Percentiles rank a stretch among this genome's conserved stretches.
Conservation (phyloP, 2,329 filamentous ascomycete species). For the Aspergillus cejpii region DNA sequence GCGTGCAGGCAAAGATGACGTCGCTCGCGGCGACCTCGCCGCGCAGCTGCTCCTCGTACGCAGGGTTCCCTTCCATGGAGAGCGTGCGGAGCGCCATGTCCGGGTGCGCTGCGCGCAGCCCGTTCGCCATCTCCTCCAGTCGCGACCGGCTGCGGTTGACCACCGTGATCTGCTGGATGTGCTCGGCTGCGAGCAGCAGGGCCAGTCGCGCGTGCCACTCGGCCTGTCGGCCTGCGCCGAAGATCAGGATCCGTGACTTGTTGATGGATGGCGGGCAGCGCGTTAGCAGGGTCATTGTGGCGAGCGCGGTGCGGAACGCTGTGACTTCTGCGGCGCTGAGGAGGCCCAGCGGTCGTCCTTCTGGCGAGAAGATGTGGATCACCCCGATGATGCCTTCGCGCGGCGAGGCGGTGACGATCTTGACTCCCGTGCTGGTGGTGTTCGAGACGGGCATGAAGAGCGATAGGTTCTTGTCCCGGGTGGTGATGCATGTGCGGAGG, state of each 20-base stretch:
- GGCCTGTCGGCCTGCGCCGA: slow-evolving; percentile 47
- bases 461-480: slow-evolving; percentile 47
- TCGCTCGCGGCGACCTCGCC: slow-evolving; percentile 32
- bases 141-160: slow-evolving; percentile 63
- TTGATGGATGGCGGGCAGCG: slow-evolving; percentile 33
- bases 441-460: slow-evolving; percentile 69
- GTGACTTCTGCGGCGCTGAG: slow-evolving; percentile 69
- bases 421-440: slow-evolving; percentile 59
- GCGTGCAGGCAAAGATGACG: slow-evolving; percentile 48
- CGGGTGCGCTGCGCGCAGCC: slow-evolving; percentile 34
- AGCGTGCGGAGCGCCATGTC: slow-evolving; percentile 27
- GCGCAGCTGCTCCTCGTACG: slow-evolving; percentile 30
- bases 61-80: slow-evolving; percentile 59
- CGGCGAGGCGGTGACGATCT: slow-evolving; percentile 57
- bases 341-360: slow-evolving; percentile 59
- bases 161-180: slow-evolving; percentile 61
- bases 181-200: slow-evolving; percentile 42
- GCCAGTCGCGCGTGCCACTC: slow-evolving; percentile 47
- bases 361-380: slow-evolving; percentile 60
- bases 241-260: slow-evolving; percentile 39
- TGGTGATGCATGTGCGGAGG: slow-evolving; percentile 37
- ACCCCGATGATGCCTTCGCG: slow-evolving; percentile 52
- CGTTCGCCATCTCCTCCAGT: slow-evolving; percentile 43
- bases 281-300: slow-evolving; percentile 59
- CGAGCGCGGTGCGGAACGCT: slow-evolving; percentile 71